Base-by-base conservation (phyloP, 208 protist genomes). In the Strigomonas culicis region DNA sequence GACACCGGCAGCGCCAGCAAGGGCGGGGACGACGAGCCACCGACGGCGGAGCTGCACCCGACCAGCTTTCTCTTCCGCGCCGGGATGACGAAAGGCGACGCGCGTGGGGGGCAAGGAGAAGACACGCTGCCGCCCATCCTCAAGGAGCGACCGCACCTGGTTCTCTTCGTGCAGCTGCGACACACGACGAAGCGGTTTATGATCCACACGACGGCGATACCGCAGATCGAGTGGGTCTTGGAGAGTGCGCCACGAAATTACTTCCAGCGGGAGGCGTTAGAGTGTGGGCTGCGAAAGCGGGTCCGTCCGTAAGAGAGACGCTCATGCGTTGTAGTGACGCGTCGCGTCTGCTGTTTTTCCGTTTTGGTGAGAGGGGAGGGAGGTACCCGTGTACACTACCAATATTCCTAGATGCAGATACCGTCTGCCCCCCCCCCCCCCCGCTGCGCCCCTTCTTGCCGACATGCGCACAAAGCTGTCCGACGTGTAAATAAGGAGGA, bases 161-260 rank as follows among this genome's bases (percentile, higher is more conserved):
- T 96, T 4, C 80, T 96, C 21, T 96, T 94, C 63, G 88, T 82
- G 22, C 80, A 92, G 68, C 79, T 96, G 60, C 83, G 90, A 0
- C 87, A 74, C 66, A 94, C 90, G 7, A 89, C 70, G 24, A 90
- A 88, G 67, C 86, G 87, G 0, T 96, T 82, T 65, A 96, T 96
- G 90, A 86, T 87, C 47, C 87, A 96, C 67, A 66, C 93, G n/a
- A 86, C 79, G 19, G 87, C 88, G n/a, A 70, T 96, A 50, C 53
- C 71, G 21, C 82, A 79, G 7, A 52, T 66, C 4, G 84, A 93
- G 31, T 83, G 76, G 82, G 79, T 93, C 1, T 30, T 96, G 32
- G 62, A 77, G 60, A 62, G 57, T 27, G 83, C 90, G 1, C 90
- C 90, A 30, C 76, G 75, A 62, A 93, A 93, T 70, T 96, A 94